Evolutionary conservation across 768 basidiomycete genomes (phyloP), one percentile per base, ranked within the genome.

Genomic region (Leucocoprinus leucothites): DNA sequence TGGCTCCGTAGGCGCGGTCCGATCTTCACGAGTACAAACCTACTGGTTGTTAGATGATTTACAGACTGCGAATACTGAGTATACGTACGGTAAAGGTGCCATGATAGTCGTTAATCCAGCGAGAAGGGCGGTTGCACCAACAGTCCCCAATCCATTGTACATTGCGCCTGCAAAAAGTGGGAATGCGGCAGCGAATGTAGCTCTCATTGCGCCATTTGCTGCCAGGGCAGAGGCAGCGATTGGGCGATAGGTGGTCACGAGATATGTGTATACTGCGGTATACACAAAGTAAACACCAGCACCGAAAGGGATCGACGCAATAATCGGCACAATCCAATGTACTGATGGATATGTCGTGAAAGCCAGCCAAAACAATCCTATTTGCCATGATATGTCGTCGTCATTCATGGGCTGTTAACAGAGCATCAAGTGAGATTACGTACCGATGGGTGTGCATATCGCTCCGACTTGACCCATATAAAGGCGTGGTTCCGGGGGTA

Each of bases 41-140:
- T 67, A 36, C 11, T 25, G 5, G 9, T 22, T 7, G 1, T 13
- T 4, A 46, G 25, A 14, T 28, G 9, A 46, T 25, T 41, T 9
- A 25, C 42, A 18, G 31, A 43, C 21, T 26, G 19, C 38, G 72
- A 9, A 45, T 3, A 21, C 9, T 9, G 18, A 26, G 9, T 2
- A 44, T 4, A 43, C 82, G 63, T 53, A 85, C 83, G 82, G 82
- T 41, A 84, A 63, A 0, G 88, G 88, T 1, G 80, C 77, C 76
- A 86, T 80, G 16, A 85, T 44, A 2, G 80, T 77, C 55, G 79
- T 77, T 9, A 90, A 63, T 1, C 87, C 86, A 1, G 82, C 88
- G 16, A 90, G 63, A n/a, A 89, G 73, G 13, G 84, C 87, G 0
- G 84, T 86, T 1, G 86, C 87, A 0, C 88, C 89, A 0, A 86